These are phyloP conservation scores for Metschnikowia anglica DNA, from an alignment of 805 yeast genomes.

Conservation along the genomic window DNA sequence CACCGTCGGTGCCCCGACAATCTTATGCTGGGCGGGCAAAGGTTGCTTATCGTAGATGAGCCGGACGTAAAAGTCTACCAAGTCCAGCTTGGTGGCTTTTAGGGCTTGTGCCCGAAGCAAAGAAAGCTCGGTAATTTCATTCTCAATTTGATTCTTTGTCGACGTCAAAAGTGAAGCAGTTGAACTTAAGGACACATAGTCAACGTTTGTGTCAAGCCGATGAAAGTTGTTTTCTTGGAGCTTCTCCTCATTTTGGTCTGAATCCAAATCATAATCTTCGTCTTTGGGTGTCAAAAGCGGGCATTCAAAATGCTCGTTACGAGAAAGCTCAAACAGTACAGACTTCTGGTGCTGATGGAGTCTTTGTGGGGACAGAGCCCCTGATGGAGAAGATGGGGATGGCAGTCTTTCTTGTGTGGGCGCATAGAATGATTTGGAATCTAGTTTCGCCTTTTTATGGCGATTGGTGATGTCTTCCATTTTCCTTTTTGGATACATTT, in stretches of 20 bases:
- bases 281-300: conserved; percentile 45
- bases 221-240: conserved; percentile 1
- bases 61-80: conserved; percentile 34
- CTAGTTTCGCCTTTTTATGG: conserved; percentile 27
- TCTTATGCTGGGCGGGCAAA: conserved; percentile 36
- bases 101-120: conserved; percentile 20
- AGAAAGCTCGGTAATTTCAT: conserved; percentile 34
- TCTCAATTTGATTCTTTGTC: conserved; percentile 25
- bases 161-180: conserved; percentile 30
- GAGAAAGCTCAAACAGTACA: conserved; percentile 29
- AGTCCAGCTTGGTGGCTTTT: conserved; percentile 25
- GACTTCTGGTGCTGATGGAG: conserved; percentile 24
- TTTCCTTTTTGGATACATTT: conserved; percentile 34
- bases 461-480: conserved; percentile 39
- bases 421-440: conserved; percentile 15
- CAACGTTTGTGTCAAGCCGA: conserved; percentile 31
- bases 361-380: conserved; percentile 23
- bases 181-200: conserved; percentile 36
- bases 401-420: conserved; percentile 29
- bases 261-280: conserved; percentile 37
- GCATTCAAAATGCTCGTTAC: conserved; percentile 30
- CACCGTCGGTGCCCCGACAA: conserved; percentile 34
- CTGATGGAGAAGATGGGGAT: conserved; percentile 27
- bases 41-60: conserved; percentile 33
- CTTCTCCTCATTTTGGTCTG: conserved; percentile 15